Percentiles rank a stretch among this genome's conserved stretches.
Evolutionary conservation across 2,329 filamentous ascomycete species (phyloP).

Genomic region (Magnaporthiopsis incrustans): DNA sequence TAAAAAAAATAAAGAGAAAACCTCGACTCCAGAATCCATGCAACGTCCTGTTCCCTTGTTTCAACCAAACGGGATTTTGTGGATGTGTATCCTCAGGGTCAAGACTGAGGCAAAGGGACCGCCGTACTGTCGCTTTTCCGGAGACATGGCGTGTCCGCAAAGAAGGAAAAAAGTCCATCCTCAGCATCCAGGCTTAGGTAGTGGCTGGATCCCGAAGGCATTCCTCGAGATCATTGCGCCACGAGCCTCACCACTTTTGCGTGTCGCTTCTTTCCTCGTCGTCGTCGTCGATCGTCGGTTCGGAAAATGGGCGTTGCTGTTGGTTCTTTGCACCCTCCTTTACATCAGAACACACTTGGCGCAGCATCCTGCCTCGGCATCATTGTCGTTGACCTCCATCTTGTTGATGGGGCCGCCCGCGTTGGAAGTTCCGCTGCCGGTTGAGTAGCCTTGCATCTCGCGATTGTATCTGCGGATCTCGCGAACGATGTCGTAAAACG

Average conservation of each 20-base stretch:
- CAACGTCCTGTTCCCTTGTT: constrained; percentile 6
- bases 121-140: background rate
- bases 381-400: constrained; percentile 69
- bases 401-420: constrained; percentile 57
- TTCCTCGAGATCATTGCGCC: background rate
- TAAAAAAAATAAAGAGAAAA: background rate
- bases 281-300: background rate
- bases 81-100: background rate
- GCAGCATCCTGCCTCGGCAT: constrained; percentile 70
- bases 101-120: background rate
- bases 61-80: background rate
- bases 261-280: background rate
- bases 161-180: background rate
- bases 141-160: background rate
- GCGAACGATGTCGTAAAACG: constrained; percentile 96
- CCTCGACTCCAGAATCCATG: constrained; percentile 7
- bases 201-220: background rate
- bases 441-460: constrained; percentile 85
- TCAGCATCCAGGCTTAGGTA: background rate
- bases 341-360: constrained; percentile 82
- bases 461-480: constrained; percentile 98
- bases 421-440: constrained; percentile 57
- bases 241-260: background rate
- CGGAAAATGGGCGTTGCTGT: background rate
- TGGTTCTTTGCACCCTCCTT: background rate